phyloP scores from a whole-genome alignment of 257 asterid genomes.

The Solanum pinnatisectum region DNA sequence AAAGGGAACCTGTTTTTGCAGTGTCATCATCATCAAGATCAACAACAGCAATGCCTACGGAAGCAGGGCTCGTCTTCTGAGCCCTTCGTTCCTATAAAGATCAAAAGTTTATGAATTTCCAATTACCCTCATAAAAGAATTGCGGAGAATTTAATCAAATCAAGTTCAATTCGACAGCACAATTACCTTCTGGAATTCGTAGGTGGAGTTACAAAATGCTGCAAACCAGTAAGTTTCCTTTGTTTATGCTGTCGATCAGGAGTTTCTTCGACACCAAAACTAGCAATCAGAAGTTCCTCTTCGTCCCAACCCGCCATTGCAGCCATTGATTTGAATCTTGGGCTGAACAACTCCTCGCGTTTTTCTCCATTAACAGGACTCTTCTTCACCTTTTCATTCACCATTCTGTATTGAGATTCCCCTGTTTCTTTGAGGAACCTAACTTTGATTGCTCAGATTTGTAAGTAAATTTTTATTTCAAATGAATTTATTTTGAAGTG shows the following conservation, averaged over 20 bases:
- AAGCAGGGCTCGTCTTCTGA: constrained; percentile 29
- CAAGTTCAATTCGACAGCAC: not conserved
- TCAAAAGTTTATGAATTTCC: not conserved
- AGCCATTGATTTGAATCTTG: constrained; percentile 71
- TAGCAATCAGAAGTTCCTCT: constrained; percentile 68
- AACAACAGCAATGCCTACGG: constrained; percentile 36
- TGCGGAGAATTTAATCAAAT: too few relatives aligned
- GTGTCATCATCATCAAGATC: constrained; percentile 33
- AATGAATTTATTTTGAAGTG: too few relatives aligned
- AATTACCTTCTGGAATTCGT: constrained; percentile 68
- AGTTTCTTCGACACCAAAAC: constrained; percentile 68
- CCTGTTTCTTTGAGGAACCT: not conserved
- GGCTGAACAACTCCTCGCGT: constrained; percentile 47
- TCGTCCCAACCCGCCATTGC: constrained; percentile 99
- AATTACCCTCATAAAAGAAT: not conserved
- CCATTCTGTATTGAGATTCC: not conserved
- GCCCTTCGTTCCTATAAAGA: constrained; percentile 45
- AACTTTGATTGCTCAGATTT: not conserved
- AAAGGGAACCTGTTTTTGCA: not conserved
- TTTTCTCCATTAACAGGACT: constrained; percentile 28
- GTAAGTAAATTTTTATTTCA: too few relatives aligned
- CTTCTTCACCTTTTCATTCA: constrained; percentile 14
- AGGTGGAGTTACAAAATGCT: constrained; percentile 46
- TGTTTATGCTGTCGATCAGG: constrained; percentile 54
- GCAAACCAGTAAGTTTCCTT: constrained; percentile 37